Evolutionary conservation across 2,329 filamentous ascomycete species (phyloP).

Genomic region (Phaeosphaeriaceae sp.): DNA sequence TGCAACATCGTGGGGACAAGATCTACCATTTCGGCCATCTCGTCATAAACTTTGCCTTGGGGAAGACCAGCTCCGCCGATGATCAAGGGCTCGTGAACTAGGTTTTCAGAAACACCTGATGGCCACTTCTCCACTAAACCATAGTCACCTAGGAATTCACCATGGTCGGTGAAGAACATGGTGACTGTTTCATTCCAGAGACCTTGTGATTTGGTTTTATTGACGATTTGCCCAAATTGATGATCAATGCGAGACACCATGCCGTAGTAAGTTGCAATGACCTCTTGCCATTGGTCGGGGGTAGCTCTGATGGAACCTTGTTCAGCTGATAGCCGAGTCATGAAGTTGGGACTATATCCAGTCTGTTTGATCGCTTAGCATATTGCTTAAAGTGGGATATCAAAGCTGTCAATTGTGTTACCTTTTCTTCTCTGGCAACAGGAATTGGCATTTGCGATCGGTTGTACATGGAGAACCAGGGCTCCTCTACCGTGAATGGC

Average conservation of each 20-base stretch:
- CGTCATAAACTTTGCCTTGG: conserved; percentile 37
- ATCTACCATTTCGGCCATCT: conserved; percentile 56
- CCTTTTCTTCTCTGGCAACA: conserved; percentile 1
- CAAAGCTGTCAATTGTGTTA: no score
- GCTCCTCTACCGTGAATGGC: conserved; percentile 58
- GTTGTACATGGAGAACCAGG: conserved; percentile 57
- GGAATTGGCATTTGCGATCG: conserved; percentile 33
- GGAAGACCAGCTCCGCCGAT: conserved; percentile 53
- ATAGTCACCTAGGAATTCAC: conserved; percentile 57
- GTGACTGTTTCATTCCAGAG: conserved; percentile 52
- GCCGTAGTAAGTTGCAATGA: conserved; percentile 56
- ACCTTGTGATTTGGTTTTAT: conserved; percentile 40
- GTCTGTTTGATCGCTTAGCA: conserved; percentile 34
- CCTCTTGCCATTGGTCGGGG: conserved; percentile 52
- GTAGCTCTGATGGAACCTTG: conserved; percentile 50
- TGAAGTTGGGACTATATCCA: conserved; percentile 53
- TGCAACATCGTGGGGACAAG: conserved; percentile 55
- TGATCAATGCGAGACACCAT: conserved; percentile 57
- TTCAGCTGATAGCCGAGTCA: conserved; percentile 46
- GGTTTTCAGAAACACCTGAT: conserved; percentile 51
- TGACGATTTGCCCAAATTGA: conserved; percentile 54
- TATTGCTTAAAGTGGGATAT: neutral
- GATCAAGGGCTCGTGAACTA: conserved; percentile 54
- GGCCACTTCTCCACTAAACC: conserved; percentile 60
- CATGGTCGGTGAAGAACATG: conserved; percentile 56